Base-by-base conservation (phyloP, 2,329 filamentous ascomycete species). In the Monosporascus sp. region DNA sequence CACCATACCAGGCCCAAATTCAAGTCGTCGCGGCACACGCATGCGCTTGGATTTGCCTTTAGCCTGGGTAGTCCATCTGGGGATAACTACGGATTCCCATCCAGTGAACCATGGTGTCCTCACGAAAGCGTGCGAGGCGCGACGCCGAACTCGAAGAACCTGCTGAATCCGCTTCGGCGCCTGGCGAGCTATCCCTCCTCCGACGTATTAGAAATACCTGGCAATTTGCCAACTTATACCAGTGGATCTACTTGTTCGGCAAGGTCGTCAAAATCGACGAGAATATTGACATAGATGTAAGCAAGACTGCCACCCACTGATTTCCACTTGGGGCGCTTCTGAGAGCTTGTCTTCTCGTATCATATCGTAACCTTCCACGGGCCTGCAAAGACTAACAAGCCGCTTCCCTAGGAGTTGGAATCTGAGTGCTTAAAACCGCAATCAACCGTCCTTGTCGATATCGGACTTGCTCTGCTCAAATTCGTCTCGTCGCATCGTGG, bases 231-330 rank as follows among this genome's bases (percentile, higher is more conserved):
- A 93, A 91, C 65, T 76, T 97, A 7, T 91, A 88, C 74, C 93
- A 99, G 73, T 99, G 91, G 81, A 89, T 97, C 56, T 89, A 87
- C 69, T 83, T 93, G 41, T 99, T 99, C 70, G 92, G 93, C 57
- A 86, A 88, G 64, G 86, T 86, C 44, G 86, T 96, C 69, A 97
- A 96, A 74, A 89, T 97, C 60, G 87, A 94, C 63, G 88, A 95
- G 57, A 85, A 88, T 66, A 80, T 97, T 58, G 90, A 93, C 66
- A 88, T 97, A 59, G 92, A 97, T 76, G 94, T 96, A 82, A 64
- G 75, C 20, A 46, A 27, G 43, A 11, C 31, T 35, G 31, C 31
- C 11, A 35, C 31, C 31, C 31, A 35, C 31, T 35, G 14, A 31
- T 11, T 31, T 11, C 5, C 31, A 14, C 31, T 14, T 35, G 11